Evolutionary conservation across 306 rosid species (phyloP).

Genomic region (Ceratonia siliqua): DNA sequence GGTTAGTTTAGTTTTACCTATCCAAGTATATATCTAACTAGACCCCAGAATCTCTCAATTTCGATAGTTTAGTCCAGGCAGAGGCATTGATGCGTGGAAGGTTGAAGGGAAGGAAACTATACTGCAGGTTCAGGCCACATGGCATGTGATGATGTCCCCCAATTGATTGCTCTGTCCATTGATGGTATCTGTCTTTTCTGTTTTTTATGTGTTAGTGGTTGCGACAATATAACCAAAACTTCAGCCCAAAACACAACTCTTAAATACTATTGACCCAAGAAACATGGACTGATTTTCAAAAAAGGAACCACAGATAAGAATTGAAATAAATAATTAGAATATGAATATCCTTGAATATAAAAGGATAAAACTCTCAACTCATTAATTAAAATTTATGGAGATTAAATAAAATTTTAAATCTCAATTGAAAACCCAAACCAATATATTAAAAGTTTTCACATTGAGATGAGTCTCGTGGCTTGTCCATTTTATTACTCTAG

Average conservation of each 20-base stretch:
- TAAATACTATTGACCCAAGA: neutral
- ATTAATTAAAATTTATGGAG: too few relatives aligned
- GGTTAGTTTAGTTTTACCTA: too few relatives aligned
- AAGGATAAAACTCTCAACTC: neutral
- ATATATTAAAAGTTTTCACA: too few relatives aligned
- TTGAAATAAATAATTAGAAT: too few relatives aligned
- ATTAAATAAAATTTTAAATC: too few relatives aligned
- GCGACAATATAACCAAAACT: neutral
- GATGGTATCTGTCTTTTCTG: neutral
- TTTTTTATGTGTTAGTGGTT: neutral
- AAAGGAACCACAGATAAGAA: neutral
- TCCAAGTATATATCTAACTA: too few relatives aligned
- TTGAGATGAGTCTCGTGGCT: too few relatives aligned
- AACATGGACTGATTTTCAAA: neutral
- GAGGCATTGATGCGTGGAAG: neutral
- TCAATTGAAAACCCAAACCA: too few relatives aligned
- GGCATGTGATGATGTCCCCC: constrained; percentile 28
- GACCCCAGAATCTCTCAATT: neutral
- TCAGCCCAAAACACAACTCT: neutral
- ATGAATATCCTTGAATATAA: neutral
- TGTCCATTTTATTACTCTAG: too few relatives aligned
- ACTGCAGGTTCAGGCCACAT: constrained; percentile 22
- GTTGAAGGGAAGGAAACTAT: neutral
- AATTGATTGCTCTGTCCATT: neutral
- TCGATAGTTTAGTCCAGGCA: neutral